Evolutionary conservation across 768 basidiomycete genomes (phyloP), one percentile per base, ranked within the genome.

Genomic region (Hericium erinaceus): DNA sequence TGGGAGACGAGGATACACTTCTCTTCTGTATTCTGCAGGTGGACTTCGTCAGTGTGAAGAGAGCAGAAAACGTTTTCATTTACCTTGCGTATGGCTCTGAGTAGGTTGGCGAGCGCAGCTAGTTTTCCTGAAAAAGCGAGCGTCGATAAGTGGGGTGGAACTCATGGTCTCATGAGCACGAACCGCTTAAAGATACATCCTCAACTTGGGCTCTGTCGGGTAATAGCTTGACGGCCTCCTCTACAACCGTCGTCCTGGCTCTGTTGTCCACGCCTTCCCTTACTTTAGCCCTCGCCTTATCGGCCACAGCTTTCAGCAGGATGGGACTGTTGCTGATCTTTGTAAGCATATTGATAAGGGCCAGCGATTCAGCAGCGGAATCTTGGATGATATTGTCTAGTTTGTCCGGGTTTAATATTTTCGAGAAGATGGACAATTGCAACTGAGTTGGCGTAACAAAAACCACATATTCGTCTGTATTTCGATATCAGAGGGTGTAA

Each of bases 1-100:
- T 98, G 95, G n/a, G 94, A 98, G 38, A 95, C 91, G 44, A 99
- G 72, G 38, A 98, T 88, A 64, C 92, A 89, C 80, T 99, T 99
- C 73, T 99, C 95, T 41, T 89, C 84, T 0, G 91, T 93, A 39
- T 76, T 73, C 85, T 91, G 58, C 18, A 9, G 52, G 54, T 11
- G 44, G 57, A 13, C 48, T 20, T 18, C 8, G 64, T 44, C 61
- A 55, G 0, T 26, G 39, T 39, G 55, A 26, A 54, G 26, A 48
- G 24, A 38, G 60, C 33, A 33, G 41, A 10, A 20, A n/a, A n/a
- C 26, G 39, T 39, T 51, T 6, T 20, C 28, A 56, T 59, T 40
- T 57, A 87, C 90, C 69, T 81, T 76, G 55, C 77, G 77, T 54
- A 95, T 73, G 1, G 70, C 66, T 56, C 74, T 72, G 16, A 97